These are phyloP conservation scores for Uronychia setigera DNA, from an alignment of 73 alveolate genomes.

Conservation along the genomic window DNA sequence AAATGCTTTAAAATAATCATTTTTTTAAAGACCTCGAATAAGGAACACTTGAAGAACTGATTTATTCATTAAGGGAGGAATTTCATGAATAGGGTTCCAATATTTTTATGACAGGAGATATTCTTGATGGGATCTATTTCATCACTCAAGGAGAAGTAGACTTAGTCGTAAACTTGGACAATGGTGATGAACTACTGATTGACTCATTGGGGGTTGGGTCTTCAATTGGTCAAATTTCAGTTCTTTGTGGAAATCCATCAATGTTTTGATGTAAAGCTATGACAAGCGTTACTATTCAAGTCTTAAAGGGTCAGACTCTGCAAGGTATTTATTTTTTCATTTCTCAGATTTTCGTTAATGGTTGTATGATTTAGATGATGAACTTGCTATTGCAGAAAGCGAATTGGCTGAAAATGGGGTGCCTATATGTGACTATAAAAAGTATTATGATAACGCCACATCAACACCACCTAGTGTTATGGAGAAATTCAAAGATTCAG, in stretches of 20 bases:
- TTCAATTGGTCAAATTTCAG: background rate
- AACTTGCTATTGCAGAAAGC: background rate
- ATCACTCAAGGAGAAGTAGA: conserved; percentile 8
- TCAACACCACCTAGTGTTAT: background rate
- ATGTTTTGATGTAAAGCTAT: background rate
- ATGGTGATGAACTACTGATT: background rate
- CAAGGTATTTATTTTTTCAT: too few relatives aligned
- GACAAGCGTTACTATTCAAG: background rate
- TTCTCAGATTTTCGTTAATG: background rate
- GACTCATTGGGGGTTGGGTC: background rate
- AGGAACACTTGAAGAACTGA: background rate
- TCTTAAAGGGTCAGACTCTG: background rate
- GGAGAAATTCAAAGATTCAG: background rate
- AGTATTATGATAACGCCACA: background rate
- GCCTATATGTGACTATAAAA: background rate
- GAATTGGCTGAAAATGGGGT: background rate
- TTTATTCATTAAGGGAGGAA: background rate
- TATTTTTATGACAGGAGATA: background rate
- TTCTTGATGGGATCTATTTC: background rate
- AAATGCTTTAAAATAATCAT: background rate
- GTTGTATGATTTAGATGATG: background rate
- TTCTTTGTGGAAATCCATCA: background rate
- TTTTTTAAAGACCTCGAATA: background rate
- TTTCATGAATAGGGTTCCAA: background rate
- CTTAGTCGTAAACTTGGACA: background rate